phyloP scores from a whole-genome alignment of 2,329 filamentous ascomycete species.

The Neopestalotiopsis clavispora region DNA sequence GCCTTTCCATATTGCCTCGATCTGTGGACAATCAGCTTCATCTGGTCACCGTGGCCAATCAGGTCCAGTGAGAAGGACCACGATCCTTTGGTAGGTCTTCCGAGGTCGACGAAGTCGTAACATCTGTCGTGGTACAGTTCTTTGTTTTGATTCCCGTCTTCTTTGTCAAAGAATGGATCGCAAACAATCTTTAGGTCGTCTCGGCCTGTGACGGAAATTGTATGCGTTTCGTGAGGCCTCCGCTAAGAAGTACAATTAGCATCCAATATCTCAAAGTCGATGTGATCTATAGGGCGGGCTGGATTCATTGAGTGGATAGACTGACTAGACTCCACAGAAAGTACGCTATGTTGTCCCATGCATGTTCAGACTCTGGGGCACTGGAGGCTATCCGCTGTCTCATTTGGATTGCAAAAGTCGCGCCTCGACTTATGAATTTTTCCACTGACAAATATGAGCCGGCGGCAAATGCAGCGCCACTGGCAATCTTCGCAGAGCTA shows the following conservation, averaged over 20 bases:
- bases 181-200: slow-evolving; percentile 20
- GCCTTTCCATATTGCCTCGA: neutral
- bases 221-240: neutral
- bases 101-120: slow-evolving; percentile 21
- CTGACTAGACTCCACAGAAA: slow-evolving; percentile 17
- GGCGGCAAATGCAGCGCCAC: slow-evolving; percentile 20
- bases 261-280: neutral
- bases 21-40: slow-evolving; percentile 11
- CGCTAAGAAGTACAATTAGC: neutral
- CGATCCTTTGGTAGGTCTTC: slow-evolving; percentile 5
- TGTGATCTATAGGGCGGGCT: neutral
- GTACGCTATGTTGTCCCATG: slow-evolving; percentile 15
- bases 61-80: slow-evolving; percentile 19
- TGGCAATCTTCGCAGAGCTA: slow-evolving; percentile 21
- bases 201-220: neutral
- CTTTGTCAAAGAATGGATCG: slow-evolving; percentile 20
- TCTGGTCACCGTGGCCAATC: slow-evolving; percentile 4
- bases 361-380: neutral
- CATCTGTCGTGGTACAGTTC: slow-evolving; percentile 15
- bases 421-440: slow-evolving; percentile 19
- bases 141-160: neutral
- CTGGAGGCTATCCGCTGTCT: slow-evolving; percentile 4
- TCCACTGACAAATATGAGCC: slow-evolving; percentile 15
- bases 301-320: neutral
- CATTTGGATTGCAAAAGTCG: slow-evolving; percentile 19